Conservation (phyloP, 2,329 filamentous ascomycete genomes). For the Xylariaceae sp. region DNA sequence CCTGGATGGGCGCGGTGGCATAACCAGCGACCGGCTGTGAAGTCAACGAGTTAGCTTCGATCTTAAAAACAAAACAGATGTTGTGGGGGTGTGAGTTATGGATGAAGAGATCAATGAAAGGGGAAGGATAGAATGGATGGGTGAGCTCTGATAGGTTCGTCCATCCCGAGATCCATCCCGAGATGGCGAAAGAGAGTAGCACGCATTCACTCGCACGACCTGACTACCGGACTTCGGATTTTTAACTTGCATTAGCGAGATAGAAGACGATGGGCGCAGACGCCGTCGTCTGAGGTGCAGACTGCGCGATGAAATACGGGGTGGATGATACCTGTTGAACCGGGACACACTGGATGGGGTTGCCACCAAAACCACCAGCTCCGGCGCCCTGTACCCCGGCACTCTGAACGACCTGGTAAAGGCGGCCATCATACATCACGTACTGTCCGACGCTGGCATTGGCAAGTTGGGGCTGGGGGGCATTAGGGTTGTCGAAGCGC, state of each 20-base stretch:
- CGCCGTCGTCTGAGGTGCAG: slow-evolving; percentile 3
- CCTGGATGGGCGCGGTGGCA: slow-evolving; percentile 28
- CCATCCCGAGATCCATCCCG: slow-evolving; percentile 7
- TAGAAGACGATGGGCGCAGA: slow-evolving; percentile 8
- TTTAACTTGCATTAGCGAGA: slow-evolving; percentile 40
- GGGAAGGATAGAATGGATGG: neutral
- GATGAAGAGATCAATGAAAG: slow-evolving; percentile 6
- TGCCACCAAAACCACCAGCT: neutral
- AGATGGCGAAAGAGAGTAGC: neutral
- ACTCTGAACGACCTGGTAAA: slow-evolving; percentile 11
- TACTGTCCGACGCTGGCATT: slow-evolving; percentile 26
- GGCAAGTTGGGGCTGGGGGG: too few species aligned
- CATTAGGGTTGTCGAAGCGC: slow-evolving; percentile 46
- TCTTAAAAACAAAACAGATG: slow-evolving; percentile 1
- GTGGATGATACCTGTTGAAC: slow-evolving; percentile 31
- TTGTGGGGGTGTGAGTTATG: neutral
- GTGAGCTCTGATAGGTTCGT: slow-evolving; percentile 1
- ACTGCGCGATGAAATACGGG: slow-evolving; percentile 9
- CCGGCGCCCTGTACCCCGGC: neutral
- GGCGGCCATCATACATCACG: slow-evolving; percentile 32
- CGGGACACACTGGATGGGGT: slow-evolving; percentile 23
- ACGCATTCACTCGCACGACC: slow-evolving; percentile 2
- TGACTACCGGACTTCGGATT: slow-evolving; percentile 10
- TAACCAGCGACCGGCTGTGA: slow-evolving; percentile 28
- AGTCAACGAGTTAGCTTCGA: slow-evolving; percentile 25